Conservation (phyloP, 1,139 yeast species). For the Petasospora fabianii region DNA sequence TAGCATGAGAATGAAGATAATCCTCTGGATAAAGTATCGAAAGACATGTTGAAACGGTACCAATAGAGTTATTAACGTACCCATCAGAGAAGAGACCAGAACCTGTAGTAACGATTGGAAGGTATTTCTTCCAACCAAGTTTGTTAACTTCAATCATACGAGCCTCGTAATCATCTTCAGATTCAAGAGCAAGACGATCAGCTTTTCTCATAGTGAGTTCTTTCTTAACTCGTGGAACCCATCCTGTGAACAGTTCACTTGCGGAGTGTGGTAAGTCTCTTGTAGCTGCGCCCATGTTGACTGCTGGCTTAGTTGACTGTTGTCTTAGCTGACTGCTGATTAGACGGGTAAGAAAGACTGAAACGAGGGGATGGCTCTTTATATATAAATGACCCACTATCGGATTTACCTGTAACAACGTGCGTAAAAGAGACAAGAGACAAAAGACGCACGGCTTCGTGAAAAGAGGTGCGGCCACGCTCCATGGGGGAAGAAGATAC, state of each 20-base stretch:
- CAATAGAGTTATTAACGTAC: constrained; percentile 78
- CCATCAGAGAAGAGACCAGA: constrained; percentile 93
- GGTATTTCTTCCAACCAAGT: constrained; percentile 32
- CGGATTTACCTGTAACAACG: too few species aligned
- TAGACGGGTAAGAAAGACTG: neutral
- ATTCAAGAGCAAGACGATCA: constrained; percentile 14
- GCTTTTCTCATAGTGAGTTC: constrained; percentile 39
- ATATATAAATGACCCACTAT: too few species aligned
- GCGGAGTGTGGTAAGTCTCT: constrained; percentile 50
- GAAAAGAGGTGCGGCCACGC: neutral
- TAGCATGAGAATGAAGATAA: constrained; percentile 61
- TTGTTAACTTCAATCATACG: constrained; percentile 29
- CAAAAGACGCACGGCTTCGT: neutral
- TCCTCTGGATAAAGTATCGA: constrained; percentile 57
- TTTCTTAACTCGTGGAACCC: constrained; percentile 35
- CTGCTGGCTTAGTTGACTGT: neutral
- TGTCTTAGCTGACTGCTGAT: neutral
- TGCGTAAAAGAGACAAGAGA: too few species aligned
- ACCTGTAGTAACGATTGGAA: constrained; percentile 87
- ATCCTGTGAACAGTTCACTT: constrained; percentile 36
- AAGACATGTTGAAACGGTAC: constrained; percentile 71
- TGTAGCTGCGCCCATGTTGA: constrained; percentile 8
- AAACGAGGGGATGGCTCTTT: neutral
- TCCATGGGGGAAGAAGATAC: neutral
- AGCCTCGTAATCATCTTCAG: constrained; percentile 30